These are phyloP conservation scores for Byssothecium circinans DNA, from an alignment of 2,329 filamentous ascomycete genomes.

Conservation along the genomic window DNA sequence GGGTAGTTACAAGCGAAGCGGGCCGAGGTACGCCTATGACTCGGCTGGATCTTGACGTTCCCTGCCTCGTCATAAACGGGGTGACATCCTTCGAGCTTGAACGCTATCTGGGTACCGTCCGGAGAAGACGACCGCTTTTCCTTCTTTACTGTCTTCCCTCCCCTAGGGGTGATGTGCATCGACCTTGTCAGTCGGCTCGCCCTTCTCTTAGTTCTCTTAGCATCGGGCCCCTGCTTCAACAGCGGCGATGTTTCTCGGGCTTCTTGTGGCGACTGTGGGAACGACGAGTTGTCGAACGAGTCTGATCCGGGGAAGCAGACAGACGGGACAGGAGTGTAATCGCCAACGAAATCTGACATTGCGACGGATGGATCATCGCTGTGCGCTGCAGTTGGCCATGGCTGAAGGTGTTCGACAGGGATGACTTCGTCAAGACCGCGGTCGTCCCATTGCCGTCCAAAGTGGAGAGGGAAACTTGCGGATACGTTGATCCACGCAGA, in stretches of 20 bases:
- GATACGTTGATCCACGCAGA: conserved; percentile 9
- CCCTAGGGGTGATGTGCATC: conserved; percentile 28
- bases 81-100: conserved; percentile 12
- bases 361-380: conserved; percentile 23
- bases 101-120: background rate
- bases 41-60: background rate
- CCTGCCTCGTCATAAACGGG: background rate
- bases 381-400: conserved; percentile 2
- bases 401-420: conserved; percentile 9
- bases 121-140: conserved; percentile 5
- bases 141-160: conserved; percentile 28
- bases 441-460: conserved; percentile 8
- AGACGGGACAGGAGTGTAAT: conserved; percentile 16
- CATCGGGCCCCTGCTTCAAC: conserved; percentile 28
- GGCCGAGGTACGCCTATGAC: no score
- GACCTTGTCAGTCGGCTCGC: conserved; percentile 18
- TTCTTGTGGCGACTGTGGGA: conserved; percentile 25
- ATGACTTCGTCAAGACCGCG: conserved; percentile 5
- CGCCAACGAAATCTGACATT: conserved; percentile 18
- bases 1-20: background rate
- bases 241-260: conserved; percentile 18
- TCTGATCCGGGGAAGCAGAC: conserved; percentile 10
- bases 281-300: conserved; percentile 18
- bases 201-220: conserved; percentile 15
- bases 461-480: conserved; percentile 4